Base-by-base conservation (phyloP, 2,329 filamentous ascomycete species). In the Neonectria hederae region DNA sequence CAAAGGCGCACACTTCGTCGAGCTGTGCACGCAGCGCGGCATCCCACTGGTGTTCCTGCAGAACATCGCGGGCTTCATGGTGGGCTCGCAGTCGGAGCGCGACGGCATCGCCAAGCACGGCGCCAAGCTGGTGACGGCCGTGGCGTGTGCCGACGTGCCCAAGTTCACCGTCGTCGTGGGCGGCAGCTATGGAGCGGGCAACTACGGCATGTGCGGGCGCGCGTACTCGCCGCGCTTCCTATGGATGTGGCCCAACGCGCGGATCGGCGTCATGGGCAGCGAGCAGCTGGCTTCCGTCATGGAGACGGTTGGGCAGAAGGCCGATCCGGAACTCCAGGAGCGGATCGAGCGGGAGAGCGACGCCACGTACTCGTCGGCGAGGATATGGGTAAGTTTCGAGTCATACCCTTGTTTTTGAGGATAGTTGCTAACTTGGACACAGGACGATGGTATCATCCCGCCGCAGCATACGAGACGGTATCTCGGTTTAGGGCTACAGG, bases 41-140 rank as follows among this genome's bases (percentile, higher is more conserved):
- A 92, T 98, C 61, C 95, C 96, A 1, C 84, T 98, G 10, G 86
- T 98, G 54, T 98, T 98, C 81, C 83, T 99, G 21, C 96, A 99
- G 78, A 98, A 99, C 79, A 98, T 99, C 76, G 91, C 90, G 6
- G 96, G 96, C 46, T 99, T 99, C 86, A 99, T 99, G 96, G 96
- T 99, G 32, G 96, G 96, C 46, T 87, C 89, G 19, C 93, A 96
- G 73, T 94, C 95, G 0, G 96, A 99, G 81, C 91, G 92, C 59
- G 95, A 95, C 56, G 96, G 96, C 13, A 98, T 99, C 72, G 96
- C 96, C 59, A 98, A 98, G 85, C 97, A 98, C 75, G 96, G 96
- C 43, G 96, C 96, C 6, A 98, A 99, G 82, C 88, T 99, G 19
- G 96, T 98, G 28, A 97, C 94, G 3, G 96, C 95, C 8, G 96